Percentiles rank a stretch among this genome's conserved stretches.
These are phyloP conservation scores for Nematocida sp. DNA, from an alignment of 371 early-diverging fungal species.

Conservation along the genomic window DNA sequence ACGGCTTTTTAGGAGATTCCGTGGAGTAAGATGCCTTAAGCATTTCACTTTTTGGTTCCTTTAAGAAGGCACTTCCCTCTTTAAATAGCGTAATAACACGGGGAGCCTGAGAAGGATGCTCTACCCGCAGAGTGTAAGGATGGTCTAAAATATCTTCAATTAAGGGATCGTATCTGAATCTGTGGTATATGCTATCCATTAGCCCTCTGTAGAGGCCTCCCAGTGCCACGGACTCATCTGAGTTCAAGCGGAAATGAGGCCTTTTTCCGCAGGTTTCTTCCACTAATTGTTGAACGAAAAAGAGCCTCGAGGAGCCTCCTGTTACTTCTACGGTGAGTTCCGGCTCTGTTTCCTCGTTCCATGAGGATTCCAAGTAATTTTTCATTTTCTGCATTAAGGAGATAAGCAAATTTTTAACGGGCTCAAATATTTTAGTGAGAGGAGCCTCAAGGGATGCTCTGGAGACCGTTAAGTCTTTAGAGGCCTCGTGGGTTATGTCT, in stretches of 20 bases:
- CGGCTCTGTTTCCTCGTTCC: background rate
- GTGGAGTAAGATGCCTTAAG: background rate
- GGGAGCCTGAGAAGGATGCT: background rate
- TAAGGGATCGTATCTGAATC: conserved; percentile 51
- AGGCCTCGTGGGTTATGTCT: conserved; percentile 28
- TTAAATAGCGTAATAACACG: background rate
- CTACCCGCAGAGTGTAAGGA: conserved; percentile 1
- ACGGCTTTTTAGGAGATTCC: background rate
- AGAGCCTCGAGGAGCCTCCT: conserved; percentile 36
- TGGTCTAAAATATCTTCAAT: conserved; percentile 9
- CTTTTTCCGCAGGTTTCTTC: background rate
- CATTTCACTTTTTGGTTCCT: conserved; percentile 1
- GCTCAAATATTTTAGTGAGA: background rate
- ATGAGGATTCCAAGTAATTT: background rate
- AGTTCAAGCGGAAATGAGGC: conserved; percentile 38
- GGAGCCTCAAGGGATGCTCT: conserved; percentile 7
- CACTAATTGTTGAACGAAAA: conserved; percentile 2
- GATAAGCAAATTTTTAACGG: background rate
- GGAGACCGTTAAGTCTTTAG: conserved; percentile 10
- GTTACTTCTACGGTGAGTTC: conserved; percentile 4
- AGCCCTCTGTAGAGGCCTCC: conserved; percentile 47
- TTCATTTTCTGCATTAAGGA: background rate
- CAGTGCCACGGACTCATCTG: conserved; percentile 45
- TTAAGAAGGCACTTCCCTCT: background rate
- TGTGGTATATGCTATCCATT: conserved; percentile 46